Base-by-base conservation (phyloP, 2,329 filamentous ascomycete species). In the Aciculosporium take region DNA sequence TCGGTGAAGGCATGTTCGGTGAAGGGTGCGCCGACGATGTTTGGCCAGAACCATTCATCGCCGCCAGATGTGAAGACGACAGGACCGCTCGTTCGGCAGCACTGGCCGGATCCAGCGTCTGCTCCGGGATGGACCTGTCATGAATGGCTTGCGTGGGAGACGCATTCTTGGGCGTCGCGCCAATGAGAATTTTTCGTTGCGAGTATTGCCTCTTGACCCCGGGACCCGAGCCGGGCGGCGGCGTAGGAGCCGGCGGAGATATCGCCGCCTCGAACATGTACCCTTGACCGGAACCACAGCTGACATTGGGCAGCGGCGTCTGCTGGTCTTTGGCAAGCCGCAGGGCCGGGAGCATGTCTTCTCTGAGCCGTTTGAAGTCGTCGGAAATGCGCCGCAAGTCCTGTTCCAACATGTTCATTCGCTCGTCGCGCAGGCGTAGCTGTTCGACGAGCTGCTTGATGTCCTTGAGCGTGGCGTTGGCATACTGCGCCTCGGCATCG, bases 261-360 rank as follows among this genome's bases (percentile, higher is more conserved):
- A 60, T 49, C 25, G 51, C 56, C 12, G 58, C 55, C 48, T 77
- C 73, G 57, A 75, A 78, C 43, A 57, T 56, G 53, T 74, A 74
- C 33, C 51, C 54, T 45, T 64, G 65, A 17, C 43, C 33, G 32
- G 47, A 43, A 43, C 53, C 49, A 42, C 55, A 53, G 48, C 56
- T 56, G 41, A 66, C 44, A 38, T 63, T 64, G 32, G 88, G 88
- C 18, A 96, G 68, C 28, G 89, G 89, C 56, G 94, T 85, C 49
- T 87, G 84, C 52, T 82, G 82, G 57, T 96, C 88, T 65, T 96
- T 96, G 53, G 81, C 83, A 55, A 94, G 78, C 47, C 88, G 84
- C 54, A 95, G 76, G 17, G 94, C 81, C 3, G 91, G 89, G 25
- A 96, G 70, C 55, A 95, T 77, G 56, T 98, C 91, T 60, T 96